Percentiles rank a stretch among this genome's conserved stretches.
Conservation (phyloP, 495 filamentous ascomycete species). For the Lepraria neglecta region DNA sequence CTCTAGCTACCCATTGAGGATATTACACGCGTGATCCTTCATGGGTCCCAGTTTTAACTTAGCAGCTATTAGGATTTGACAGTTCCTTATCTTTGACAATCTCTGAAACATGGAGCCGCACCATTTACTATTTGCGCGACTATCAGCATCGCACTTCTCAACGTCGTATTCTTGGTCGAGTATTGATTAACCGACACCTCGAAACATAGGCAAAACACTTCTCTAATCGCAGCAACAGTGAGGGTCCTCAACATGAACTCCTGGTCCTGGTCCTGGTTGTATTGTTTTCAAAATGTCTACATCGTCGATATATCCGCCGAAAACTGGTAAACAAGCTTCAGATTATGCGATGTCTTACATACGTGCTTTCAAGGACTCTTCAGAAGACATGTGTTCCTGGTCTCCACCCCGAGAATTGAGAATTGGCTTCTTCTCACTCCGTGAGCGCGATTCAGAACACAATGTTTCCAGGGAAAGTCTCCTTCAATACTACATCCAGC, state of each 20-base stretch:
- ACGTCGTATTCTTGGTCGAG: not conserved
- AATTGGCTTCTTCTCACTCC: not conserved
- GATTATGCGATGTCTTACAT: not conserved
- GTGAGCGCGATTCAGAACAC: not conserved
- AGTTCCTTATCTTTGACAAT: not conserved
- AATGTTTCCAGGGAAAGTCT: not conserved
- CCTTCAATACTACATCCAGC: not conserved
- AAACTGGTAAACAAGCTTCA: not conserved
- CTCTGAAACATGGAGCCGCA: not conserved
- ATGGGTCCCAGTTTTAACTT: no score
- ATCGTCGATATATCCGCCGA: not conserved
- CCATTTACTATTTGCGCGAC: not conserved
- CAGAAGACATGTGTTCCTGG: not conserved
- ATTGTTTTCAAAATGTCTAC: not conserved
- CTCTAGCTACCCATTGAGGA: not conserved
- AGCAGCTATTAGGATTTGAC: not conserved
- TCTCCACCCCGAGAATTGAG: not conserved
- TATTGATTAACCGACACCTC: not conserved
- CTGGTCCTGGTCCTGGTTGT: not conserved
- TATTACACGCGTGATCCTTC: not conserved
- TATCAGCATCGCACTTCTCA: not conserved
- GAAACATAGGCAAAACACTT: not conserved
- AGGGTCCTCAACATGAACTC: not conserved
- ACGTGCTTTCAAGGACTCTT: not conserved
- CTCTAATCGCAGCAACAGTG: not conserved